Evolutionary conservation across 2,329 filamentous ascomycete genomes (phyloP).

Genomic region (Claviceps paspali): DNA sequence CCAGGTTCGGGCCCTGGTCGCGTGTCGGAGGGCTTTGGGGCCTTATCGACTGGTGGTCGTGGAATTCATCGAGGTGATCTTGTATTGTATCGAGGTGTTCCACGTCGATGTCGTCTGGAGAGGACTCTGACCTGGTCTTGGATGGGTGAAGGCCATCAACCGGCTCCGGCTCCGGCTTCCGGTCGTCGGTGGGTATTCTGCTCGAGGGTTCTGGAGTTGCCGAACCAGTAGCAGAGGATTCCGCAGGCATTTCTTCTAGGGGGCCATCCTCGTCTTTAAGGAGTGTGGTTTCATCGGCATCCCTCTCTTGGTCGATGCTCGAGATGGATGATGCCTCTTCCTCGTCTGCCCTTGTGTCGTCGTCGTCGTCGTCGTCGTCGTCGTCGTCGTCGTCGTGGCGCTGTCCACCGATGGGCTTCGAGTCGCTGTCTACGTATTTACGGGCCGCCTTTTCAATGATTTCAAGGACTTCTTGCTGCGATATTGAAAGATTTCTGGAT

Average conservation of each 20-base stretch:
- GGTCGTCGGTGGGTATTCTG: no score
- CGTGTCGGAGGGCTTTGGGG: neutral
- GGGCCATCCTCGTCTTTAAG: neutral
- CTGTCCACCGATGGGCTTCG: neutral
- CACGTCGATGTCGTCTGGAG: conserved; percentile 35
- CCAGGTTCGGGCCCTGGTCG: neutral
- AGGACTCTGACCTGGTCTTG: neutral
- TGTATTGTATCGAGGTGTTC: conserved; percentile 19
- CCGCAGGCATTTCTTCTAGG: neutral
- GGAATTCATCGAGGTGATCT: conserved; percentile 13
- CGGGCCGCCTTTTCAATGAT: conserved; percentile 34
- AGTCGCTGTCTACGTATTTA: conserved; percentile 28
- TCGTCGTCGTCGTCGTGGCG: neutral
- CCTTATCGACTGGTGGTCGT: conserved; percentile 10
- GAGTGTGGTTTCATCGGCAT: neutral
- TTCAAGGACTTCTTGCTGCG: conserved; percentile 32
- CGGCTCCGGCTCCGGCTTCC: no score
- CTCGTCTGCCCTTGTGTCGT: neutral
- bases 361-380: neutral
- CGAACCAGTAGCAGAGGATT: neutral
- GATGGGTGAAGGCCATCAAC: no score
- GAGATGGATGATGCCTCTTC: neutral
- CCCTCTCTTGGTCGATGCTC: neutral
- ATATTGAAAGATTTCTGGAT: conserved; percentile 16
- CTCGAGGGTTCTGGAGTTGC: neutral